A percentile compares a stretch with the other conserved stretches of the same genome.
Evolutionary conservation across 129 eudicot genomes (phyloP).

Genomic region (Mikania micrantha): DNA sequence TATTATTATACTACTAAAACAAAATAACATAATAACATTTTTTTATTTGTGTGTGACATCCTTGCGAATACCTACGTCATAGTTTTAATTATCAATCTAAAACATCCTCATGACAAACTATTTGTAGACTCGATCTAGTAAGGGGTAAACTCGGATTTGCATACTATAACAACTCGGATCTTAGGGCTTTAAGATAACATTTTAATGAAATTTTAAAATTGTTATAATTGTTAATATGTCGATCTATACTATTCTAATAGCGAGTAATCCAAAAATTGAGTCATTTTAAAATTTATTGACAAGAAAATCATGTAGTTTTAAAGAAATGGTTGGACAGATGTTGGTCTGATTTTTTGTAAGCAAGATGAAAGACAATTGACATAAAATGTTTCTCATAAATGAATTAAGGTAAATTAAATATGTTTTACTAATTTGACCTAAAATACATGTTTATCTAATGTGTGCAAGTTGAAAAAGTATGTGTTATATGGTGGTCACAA

Average conservation of each 20-base stretch:
- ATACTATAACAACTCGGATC: too few relatives aligned
- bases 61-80: too few relatives aligned
- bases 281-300: neutral
- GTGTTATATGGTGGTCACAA: constrained; percentile 30
- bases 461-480: constrained; percentile 13
- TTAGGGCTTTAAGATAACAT: too few relatives aligned
- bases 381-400: neutral
- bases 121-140: too few relatives aligned
- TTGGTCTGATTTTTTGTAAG: neutral
- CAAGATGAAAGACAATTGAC: neutral
- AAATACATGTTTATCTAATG: constrained; percentile 20
- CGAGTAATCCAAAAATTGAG: neutral
- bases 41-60: too few relatives aligned
- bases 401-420: neutral
- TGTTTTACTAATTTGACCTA: neutral
- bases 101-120: too few relatives aligned
- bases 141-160: too few relatives aligned
- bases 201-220: too few relatives aligned
- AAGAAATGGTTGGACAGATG: neutral
- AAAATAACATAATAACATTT: too few relatives aligned
- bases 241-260: too few relatives aligned
- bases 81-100: neutral
- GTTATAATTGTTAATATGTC: too few relatives aligned
- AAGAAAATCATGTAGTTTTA: neutral
- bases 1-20: too few relatives aligned